These are phyloP conservation scores for Salix viminalis DNA, from an alignment of 345 rosid species.

Conservation along the genomic window DNA sequence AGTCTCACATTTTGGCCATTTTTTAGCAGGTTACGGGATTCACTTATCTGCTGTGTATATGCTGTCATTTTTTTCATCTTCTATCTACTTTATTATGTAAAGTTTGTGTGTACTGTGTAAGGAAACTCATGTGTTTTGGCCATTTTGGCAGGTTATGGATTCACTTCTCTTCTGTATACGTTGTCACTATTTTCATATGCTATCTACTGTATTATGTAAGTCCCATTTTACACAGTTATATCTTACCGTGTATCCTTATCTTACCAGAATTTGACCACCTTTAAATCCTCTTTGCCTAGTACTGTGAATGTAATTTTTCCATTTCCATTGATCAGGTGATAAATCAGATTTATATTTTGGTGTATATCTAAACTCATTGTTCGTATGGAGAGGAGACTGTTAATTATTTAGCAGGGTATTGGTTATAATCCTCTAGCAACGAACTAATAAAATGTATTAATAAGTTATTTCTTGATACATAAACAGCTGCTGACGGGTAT, in stretches of 20 bases:
- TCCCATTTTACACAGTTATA: conserved; percentile 1
- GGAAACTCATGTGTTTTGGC: conserved; percentile 23
- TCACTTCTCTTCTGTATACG: conserved; percentile 79
- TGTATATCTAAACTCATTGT: neutral
- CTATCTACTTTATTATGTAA: conserved; percentile 65
- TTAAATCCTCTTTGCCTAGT: neutral
- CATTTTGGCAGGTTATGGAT: conserved; percentile 76
- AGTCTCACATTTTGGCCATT: conserved; percentile 24
- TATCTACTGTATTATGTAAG: conserved; percentile 77
- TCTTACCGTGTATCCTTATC: neutral
- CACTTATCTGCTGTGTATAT: conserved; percentile 81
- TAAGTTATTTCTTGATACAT: neutral
- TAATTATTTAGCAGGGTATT: neutral
- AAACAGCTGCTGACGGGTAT: conserved; percentile 1
- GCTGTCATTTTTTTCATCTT: conserved; percentile 63
- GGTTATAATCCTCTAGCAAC: neutral
- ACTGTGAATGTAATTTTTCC: conserved; percentile 1
- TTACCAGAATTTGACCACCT: neutral
- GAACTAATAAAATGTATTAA: neutral
- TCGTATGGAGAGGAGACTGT: neutral
- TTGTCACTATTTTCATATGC: conserved; percentile 65
- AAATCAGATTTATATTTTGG: neutral
- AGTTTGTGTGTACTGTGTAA: conserved; percentile 21
- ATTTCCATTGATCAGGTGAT: neutral
- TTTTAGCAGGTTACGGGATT: conserved; percentile 79